These are phyloP conservation scores for Lachancea sp. DNA, from an alignment of 805 yeast genomes.

Conservation along the genomic window DNA sequence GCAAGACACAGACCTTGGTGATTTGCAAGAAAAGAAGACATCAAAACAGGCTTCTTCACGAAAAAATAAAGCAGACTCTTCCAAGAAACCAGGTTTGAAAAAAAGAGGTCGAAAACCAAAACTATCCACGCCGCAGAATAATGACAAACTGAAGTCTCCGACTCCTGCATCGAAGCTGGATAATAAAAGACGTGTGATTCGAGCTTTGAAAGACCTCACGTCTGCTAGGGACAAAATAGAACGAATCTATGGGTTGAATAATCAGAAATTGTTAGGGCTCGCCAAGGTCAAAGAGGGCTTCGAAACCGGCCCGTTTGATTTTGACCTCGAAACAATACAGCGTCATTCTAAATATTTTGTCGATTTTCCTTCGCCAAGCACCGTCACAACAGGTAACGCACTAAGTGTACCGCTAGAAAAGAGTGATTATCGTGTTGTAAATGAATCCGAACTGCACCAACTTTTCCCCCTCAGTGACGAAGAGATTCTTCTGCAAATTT, in stretches of 20 bases:
- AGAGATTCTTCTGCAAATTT: slow-evolving; percentile 17
- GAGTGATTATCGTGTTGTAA: slow-evolving; percentile 12
- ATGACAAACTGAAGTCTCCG: slow-evolving; percentile 24
- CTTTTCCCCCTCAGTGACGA: slow-evolving; percentile 22
- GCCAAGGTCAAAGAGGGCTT: slow-evolving; percentile 44
- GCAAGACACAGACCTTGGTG: not conserved
- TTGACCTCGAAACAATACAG: slow-evolving; percentile 32
- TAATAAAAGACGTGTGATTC: slow-evolving; percentile 19
- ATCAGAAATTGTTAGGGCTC: slow-evolving; percentile 36
- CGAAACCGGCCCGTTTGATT: slow-evolving; percentile 42
- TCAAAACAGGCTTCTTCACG: too few species aligned
- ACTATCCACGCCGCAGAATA: not conserved
- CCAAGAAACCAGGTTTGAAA: too few species aligned
- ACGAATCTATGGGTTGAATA: slow-evolving; percentile 46
- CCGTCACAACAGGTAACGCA: slow-evolving; percentile 4
- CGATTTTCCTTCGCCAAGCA: slow-evolving; percentile 16
- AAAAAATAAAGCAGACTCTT: too few species aligned
- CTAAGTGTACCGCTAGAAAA: slow-evolving; percentile 10
- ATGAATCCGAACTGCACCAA: slow-evolving; percentile 18
- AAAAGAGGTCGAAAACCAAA: slow-evolving; percentile 8
- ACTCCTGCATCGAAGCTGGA: slow-evolving; percentile 17
- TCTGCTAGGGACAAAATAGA: slow-evolving; percentile 38
- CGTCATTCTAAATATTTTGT: slow-evolving; percentile 20
- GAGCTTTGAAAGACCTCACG: slow-evolving; percentile 30
- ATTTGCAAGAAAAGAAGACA: too few species aligned